Conservation (phyloP, 192 early-diverging fungal genomes). For the Fimicolochytrium jonesii region DNA sequence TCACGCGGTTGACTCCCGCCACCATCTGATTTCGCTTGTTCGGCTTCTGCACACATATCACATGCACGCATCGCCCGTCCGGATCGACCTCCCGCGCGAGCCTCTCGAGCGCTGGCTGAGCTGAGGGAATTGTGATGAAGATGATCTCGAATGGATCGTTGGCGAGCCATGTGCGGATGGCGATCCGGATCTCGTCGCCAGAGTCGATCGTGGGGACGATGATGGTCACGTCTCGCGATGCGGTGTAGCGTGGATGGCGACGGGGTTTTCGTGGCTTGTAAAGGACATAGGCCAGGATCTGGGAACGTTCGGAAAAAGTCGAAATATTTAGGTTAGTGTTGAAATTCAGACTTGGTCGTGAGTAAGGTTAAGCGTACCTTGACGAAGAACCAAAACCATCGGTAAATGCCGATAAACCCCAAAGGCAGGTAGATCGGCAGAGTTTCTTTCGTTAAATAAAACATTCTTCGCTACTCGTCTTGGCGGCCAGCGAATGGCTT, state of each 20-base stretch:
- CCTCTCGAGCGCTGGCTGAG: conserved; percentile 39
- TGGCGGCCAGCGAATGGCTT: too few relatives aligned
- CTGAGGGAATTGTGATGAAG: conserved; percentile 57
- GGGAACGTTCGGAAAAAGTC: conserved; percentile 1
- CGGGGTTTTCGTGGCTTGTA: conserved; percentile 60
- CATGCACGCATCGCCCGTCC: conserved; percentile 30
- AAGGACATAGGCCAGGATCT: conserved; percentile 56
- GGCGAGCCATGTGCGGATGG: conserved; percentile 58
- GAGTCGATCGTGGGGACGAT: conserved; percentile 74
- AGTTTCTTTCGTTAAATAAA: conserved; percentile 66
- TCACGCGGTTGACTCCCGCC: conserved; percentile 58
- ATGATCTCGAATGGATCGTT: conserved; percentile 66
- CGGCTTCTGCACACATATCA: conserved; percentile 49
- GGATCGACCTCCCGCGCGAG: conserved; percentile 62
- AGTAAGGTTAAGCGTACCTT: too few relatives aligned
- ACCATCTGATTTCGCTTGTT: conserved; percentile 57
- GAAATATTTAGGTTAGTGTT: neutral
- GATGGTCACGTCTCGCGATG: conserved; percentile 64
- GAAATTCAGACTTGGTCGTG: neutral
- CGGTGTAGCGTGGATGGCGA: conserved; percentile 36
- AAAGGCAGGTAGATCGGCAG: conserved; percentile 66
- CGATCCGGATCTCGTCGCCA: conserved; percentile 63
- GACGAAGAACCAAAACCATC: conserved; percentile 68
- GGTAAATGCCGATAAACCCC: conserved; percentile 68
- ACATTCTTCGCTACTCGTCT: too few relatives aligned